phyloP scores from a whole-genome alignment of 106 monocot genomes.

The Vanilla planifolia region DNA sequence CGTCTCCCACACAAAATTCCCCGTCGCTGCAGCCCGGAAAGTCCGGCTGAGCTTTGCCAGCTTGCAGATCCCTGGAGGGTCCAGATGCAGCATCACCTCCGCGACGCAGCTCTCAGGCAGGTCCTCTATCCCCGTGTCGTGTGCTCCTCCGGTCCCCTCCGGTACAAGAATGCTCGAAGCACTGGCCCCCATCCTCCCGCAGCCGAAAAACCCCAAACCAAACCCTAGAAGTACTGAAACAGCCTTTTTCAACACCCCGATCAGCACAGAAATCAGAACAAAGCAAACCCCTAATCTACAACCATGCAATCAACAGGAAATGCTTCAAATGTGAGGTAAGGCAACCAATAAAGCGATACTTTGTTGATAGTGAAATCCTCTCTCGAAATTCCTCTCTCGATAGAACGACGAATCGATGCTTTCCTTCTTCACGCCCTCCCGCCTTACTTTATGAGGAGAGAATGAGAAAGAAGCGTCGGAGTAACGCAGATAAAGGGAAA shows the following conservation, averaged over 20 bases:
- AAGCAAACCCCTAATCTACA: not conserved
- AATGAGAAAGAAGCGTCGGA: not conserved
- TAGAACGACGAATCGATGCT: not conserved
- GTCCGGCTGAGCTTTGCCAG: conserved; percentile 47
- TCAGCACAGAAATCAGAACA: too few relatives aligned
- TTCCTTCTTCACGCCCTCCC: not conserved
- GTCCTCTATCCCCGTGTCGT: conserved; percentile 41
- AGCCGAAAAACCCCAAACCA: not conserved
- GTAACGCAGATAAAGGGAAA: not conserved
- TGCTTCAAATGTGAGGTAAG: not conserved
- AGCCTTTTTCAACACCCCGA: too few relatives aligned
- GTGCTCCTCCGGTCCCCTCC: conserved; percentile 15
- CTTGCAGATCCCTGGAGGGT: conserved; percentile 75
- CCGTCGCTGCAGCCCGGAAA: conserved; percentile 58
- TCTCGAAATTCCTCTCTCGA: not conserved
- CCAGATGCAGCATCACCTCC: conserved; percentile 56
- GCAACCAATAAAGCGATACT: not conserved
- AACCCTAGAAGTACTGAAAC: not conserved
- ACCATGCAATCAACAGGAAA: not conserved
- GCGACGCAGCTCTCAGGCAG: conserved; percentile 85
- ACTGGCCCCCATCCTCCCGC: conserved; percentile 39
- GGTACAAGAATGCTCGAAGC: conserved; percentile 30
- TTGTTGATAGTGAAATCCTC: not conserved
- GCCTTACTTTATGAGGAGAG: not conserved
- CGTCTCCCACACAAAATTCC: conserved; percentile 62